A percentile compares a stretch with the other conserved stretches of the same genome.
phyloP scores from a whole-genome alignment of 345 rosid genomes.

The Murraya koenigii region DNA sequence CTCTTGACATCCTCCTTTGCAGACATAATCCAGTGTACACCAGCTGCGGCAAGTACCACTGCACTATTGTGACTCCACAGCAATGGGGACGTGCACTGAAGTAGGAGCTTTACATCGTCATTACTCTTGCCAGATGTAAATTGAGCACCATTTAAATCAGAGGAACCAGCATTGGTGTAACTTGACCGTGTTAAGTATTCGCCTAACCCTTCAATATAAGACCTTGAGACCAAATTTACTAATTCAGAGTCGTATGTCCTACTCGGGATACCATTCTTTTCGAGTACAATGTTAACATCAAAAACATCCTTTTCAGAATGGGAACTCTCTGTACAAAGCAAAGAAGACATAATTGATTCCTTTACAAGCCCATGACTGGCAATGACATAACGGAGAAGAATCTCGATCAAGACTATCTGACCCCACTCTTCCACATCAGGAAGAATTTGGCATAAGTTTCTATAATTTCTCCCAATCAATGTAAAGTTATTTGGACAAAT shows the following conservation, averaged over 20 bases:
- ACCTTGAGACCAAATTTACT: slow-evolving; percentile 54
- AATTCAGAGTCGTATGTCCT: slow-evolving; percentile 39
- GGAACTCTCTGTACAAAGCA: slow-evolving; percentile 42
- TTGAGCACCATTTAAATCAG: slow-evolving; percentile 37
- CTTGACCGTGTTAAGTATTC: slow-evolving; percentile 74
- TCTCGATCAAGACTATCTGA: slow-evolving; percentile 74
- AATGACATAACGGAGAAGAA: slow-evolving; percentile 70
- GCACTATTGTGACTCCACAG: slow-evolving; percentile 94
- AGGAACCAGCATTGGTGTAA: slow-evolving; percentile 30
- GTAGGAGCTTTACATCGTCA: slow-evolving; percentile 73
- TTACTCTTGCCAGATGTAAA: slow-evolving; percentile 67
- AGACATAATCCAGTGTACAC: slow-evolving; percentile 96
- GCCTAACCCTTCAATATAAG: slow-evolving; percentile 90
- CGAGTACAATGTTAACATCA: slow-evolving; percentile 30
- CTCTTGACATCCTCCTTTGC: slow-evolving; percentile 67
- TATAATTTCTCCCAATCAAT: slow-evolving; percentile 65
- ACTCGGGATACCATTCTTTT: slow-evolving; percentile 26
- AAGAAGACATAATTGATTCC: slow-evolving; percentile 80
- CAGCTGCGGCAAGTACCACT: slow-evolving; percentile 88
- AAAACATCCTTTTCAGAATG: slow-evolving; percentile 45
- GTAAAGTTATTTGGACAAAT: slow-evolving; percentile 81
- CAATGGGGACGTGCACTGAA: slow-evolving; percentile 88
- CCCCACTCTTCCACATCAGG: slow-evolving; percentile 99
- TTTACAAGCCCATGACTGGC: slow-evolving; percentile 88
- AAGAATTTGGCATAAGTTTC: slow-evolving; percentile 80